phyloP scores from a whole-genome alignment of 2,329 filamentous ascomycete genomes.

The Venturia asperata region DNA sequence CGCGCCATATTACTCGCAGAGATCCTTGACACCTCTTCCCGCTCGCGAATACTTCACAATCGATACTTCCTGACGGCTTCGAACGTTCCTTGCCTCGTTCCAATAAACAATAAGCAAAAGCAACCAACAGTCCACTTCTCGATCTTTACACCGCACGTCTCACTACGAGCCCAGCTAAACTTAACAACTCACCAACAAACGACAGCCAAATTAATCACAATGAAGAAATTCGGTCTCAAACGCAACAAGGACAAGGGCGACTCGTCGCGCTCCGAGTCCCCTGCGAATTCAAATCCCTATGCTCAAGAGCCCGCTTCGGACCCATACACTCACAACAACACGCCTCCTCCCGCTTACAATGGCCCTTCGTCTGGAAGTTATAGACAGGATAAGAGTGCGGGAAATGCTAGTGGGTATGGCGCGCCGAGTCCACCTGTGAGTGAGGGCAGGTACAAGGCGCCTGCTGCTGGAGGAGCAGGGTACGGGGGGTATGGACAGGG shows the following conservation, averaged over 20 bases:
- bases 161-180: background rate
- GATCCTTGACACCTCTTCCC: background rate
- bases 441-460: constrained; percentile 25
- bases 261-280: constrained; percentile 45
- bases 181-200: background rate
- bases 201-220: constrained; percentile 29
- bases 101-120: constrained; percentile 8
- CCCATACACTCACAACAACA: constrained; percentile 43
- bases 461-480: constrained; percentile 27
- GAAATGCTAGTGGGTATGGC: constrained; percentile 18
- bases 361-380: constrained; percentile 29
- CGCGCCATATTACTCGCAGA: background rate
- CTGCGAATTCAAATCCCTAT: constrained; percentile 43
- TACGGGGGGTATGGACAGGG: constrained; percentile 31
- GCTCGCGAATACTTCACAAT: background rate
- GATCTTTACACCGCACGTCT: constrained; percentile 15
- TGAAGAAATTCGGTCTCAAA: constrained; percentile 40
- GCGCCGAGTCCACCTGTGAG: constrained; percentile 17
- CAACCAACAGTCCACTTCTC: background rate
- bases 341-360: constrained; percentile 30
- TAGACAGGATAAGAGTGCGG: constrained; percentile 20
- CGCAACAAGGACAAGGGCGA: constrained; percentile 42
- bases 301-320: constrained; percentile 46
- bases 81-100: background rate
- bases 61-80: background rate